Conservation (phyloP, 2,329 filamentous ascomycete species). For the Zarea fungicola region DNA sequence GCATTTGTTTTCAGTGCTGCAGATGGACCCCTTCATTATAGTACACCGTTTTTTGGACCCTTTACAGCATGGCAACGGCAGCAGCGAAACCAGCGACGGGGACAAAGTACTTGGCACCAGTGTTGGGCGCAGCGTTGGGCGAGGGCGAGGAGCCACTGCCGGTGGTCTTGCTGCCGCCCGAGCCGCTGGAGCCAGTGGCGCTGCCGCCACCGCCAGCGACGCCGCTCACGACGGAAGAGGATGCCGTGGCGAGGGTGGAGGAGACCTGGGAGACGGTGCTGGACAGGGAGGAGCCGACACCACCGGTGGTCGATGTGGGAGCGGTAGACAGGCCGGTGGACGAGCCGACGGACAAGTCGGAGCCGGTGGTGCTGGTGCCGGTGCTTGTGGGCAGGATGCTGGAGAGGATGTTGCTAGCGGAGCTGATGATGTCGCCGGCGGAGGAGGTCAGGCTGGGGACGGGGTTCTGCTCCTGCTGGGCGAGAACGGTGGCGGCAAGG, state of each 20-base stretch:
- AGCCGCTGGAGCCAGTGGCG: neutral
- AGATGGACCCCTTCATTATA: constrained; percentile 3
- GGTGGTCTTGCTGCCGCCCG: neutral
- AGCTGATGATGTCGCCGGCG: constrained; percentile 5
- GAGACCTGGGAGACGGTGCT: neutral
- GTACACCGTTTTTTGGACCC: neutral
- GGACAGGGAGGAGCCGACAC: neutral
- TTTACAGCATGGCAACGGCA: constrained; percentile 13
- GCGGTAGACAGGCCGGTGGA: neutral
- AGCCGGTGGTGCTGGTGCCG: neutral
- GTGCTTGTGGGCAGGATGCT: neutral
- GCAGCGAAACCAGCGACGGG: constrained; percentile 12
- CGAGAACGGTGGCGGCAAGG: constrained; percentile 10
- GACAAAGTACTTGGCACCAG: constrained; percentile 8
- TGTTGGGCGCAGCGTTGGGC: constrained; percentile 4
- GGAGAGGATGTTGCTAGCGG: neutral
- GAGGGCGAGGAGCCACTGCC: neutral
- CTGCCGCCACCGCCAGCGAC: neutral
- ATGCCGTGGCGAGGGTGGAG: neutral
- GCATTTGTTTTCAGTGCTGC: neutral
- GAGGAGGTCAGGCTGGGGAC: neutral
- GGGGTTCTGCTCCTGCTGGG: constrained; percentile 1
- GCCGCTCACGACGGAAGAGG: neutral
- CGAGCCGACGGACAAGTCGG: neutral
- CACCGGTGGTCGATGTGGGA: neutral